Conservation (phyloP, 768 basidiomycete species). For the Lactifluus hygrophoroides region DNA sequence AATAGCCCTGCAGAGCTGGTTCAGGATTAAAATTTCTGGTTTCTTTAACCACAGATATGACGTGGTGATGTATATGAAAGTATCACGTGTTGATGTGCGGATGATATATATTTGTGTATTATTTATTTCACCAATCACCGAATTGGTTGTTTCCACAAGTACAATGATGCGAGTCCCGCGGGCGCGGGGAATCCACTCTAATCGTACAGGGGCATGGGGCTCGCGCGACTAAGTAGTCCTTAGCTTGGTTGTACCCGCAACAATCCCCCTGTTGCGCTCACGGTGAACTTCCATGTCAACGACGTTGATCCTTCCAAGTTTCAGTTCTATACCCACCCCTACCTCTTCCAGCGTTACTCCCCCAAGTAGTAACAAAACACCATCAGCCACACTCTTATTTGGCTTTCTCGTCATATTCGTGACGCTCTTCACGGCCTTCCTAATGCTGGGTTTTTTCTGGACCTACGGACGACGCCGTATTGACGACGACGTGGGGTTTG, state of each 20-base stretch:
- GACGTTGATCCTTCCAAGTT: not conserved
- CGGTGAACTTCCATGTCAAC: slow-evolving; percentile 1
- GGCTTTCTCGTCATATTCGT: slow-evolving; percentile 1
- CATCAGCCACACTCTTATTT: slow-evolving; percentile 1
- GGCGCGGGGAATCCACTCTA: not conserved
- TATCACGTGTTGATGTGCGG: not conserved
- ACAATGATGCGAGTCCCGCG: not conserved
- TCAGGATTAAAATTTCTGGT: not conserved
- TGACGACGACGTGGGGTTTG: not conserved
- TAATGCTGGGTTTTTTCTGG: slow-evolving; percentile 10
- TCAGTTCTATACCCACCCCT: not conserved
- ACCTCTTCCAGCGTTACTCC: not conserved
- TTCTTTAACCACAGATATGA: slow-evolving; percentile 11
- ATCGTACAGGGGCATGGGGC: not conserved
- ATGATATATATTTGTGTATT: not conserved
- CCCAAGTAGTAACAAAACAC: not conserved
- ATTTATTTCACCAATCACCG: not conserved
- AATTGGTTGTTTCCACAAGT: no score
- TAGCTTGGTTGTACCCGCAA: no score
- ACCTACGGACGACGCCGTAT: not conserved
- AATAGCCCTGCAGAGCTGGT: not conserved
- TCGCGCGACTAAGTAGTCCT: not conserved
- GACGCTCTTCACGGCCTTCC: not conserved
- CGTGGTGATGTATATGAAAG: slow-evolving; percentile 6
- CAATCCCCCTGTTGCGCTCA: not conserved